phyloP scores from a whole-genome alignment of 495 filamentous ascomycete species.

The Xylaria cubensis region DNA sequence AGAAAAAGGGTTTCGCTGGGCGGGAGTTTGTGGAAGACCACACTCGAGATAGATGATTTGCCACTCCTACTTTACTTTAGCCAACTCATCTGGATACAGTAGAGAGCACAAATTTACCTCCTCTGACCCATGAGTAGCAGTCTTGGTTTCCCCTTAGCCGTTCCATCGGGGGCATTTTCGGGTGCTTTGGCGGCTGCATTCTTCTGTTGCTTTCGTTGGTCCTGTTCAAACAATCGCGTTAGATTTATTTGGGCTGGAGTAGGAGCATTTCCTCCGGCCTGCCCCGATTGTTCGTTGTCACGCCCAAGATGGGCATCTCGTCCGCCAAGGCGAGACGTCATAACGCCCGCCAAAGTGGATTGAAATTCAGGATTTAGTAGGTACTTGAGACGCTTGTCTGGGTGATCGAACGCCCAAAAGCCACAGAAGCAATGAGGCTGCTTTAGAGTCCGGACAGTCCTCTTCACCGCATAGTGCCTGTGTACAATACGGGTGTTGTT shows the following conservation, averaged over 20 bases:
- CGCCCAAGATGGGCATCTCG: slow-evolving; percentile 33
- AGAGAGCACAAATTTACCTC: slow-evolving; percentile 63
- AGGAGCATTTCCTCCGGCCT: slow-evolving; percentile 36
- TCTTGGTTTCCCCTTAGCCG: slow-evolving; percentile 73
- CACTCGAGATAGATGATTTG: slow-evolving; percentile 96
- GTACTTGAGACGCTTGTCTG: slow-evolving; percentile 30
- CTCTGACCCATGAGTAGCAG: slow-evolving; percentile 94
- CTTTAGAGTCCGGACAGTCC: background rate
- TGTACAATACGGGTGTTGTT: slow-evolving; percentile 5
- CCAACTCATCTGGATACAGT: slow-evolving; percentile 4
- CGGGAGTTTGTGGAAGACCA: slow-evolving; percentile 97
- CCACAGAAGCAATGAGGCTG: background rate
- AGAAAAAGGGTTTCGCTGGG: slow-evolving; percentile 94
- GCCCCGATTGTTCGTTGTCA: slow-evolving; percentile 32
- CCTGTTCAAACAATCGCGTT: slow-evolving; percentile 63
- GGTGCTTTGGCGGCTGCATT: slow-evolving; percentile 47
- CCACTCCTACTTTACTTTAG: slow-evolving; percentile 70
- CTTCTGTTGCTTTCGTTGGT: slow-evolving; percentile 53
- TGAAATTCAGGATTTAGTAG: slow-evolving; percentile 1
- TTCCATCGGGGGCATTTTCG: slow-evolving; percentile 48
- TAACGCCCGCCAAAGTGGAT: slow-evolving; percentile 31
- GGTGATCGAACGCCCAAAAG: slow-evolving; percentile 11
- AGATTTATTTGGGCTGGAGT: slow-evolving; percentile 62
- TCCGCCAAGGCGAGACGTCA: slow-evolving; percentile 45
- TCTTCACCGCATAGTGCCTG: slow-evolving; percentile 17